Evolutionary conservation across 441 rosid genomes (phyloP).

Genomic region (Isatis lusitanica): DNA sequence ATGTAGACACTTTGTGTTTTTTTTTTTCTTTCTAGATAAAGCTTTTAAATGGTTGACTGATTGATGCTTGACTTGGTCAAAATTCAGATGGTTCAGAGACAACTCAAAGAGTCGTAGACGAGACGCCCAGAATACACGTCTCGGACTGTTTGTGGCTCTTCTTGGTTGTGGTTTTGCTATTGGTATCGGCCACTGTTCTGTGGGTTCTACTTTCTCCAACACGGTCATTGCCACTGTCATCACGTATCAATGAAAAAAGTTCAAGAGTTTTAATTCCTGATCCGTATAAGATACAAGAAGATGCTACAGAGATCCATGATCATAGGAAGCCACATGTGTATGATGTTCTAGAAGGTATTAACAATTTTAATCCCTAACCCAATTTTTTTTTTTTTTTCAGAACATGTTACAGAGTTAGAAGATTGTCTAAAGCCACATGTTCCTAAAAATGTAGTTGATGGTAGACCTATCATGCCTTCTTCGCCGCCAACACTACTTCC

Average conservation of each 20-base stretch:
- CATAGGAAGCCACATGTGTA: not conserved
- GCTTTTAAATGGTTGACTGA: not conserved
- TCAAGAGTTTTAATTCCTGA: not conserved
- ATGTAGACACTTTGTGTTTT: too few species aligned
- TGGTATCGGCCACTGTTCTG: not conserved
- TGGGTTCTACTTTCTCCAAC: not conserved
- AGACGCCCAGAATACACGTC: not conserved
- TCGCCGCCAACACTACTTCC: not conserved
- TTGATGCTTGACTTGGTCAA: not conserved
- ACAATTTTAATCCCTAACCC: not conserved
- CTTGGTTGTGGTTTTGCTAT: not conserved
- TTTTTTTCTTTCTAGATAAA: too few species aligned
- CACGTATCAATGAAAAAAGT: not conserved
- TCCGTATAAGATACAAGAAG: not conserved
- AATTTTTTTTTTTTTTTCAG: not conserved
- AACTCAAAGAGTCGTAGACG: not conserved
- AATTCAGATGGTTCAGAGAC: not conserved
- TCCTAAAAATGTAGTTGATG: not conserved
- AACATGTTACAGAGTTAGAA: not conserved
- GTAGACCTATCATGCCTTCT: not conserved
- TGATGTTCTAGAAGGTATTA: not conserved
- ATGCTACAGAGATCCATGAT: not conserved
- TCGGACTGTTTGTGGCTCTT: not conserved
- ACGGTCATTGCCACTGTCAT: not conserved
- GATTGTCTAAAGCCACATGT: not conserved